Evolutionary conservation across 306 rosid species (phyloP).

Genomic region (Argentina anserina): DNA sequence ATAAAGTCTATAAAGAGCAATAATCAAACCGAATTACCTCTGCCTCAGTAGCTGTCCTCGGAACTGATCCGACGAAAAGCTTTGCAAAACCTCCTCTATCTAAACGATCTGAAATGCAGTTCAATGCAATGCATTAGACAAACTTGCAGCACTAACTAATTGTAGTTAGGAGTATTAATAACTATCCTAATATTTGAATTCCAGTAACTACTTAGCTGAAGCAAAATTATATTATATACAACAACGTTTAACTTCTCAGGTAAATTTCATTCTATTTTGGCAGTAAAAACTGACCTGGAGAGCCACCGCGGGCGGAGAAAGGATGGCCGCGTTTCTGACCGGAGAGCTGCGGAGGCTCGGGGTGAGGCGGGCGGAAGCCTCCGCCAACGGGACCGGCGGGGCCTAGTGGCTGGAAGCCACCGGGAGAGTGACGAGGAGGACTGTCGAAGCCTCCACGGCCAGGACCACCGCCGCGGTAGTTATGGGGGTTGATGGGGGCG

Average conservation of each 20-base stretch:
- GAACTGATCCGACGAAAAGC: conserved; percentile 92
- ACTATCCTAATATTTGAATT: background rate
- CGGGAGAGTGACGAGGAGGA: conserved; percentile 55
- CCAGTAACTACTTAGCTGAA: background rate
- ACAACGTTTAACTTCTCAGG: background rate
- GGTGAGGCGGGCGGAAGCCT: conserved; percentile 43
- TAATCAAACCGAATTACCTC: conserved; percentile 44
- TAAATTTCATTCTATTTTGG: background rate
- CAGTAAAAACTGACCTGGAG: conserved; percentile 52
- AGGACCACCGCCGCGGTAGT: conserved; percentile 32
- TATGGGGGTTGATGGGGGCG: conserved; percentile 50
- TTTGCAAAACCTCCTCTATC: conserved; percentile 74
- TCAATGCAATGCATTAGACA: background rate
- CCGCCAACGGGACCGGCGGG: conserved; percentile 26
- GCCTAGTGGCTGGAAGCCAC: conserved; percentile 43
- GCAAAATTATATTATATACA: background rate
- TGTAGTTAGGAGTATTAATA: too few species aligned
- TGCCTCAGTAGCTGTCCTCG: conserved; percentile 82
- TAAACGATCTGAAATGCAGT: conserved; percentile 43
- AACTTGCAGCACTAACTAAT: background rate
- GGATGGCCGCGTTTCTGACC: conserved; percentile 85
- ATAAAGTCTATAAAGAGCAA: background rate
- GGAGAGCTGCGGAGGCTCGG: conserved; percentile 43
- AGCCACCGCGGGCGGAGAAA: conserved; percentile 50
- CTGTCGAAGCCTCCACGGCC: conserved; percentile 54